phyloP scores from a whole-genome alignment of 2,329 filamentous ascomycete species.

The Cordyceps pruinosa region DNA sequence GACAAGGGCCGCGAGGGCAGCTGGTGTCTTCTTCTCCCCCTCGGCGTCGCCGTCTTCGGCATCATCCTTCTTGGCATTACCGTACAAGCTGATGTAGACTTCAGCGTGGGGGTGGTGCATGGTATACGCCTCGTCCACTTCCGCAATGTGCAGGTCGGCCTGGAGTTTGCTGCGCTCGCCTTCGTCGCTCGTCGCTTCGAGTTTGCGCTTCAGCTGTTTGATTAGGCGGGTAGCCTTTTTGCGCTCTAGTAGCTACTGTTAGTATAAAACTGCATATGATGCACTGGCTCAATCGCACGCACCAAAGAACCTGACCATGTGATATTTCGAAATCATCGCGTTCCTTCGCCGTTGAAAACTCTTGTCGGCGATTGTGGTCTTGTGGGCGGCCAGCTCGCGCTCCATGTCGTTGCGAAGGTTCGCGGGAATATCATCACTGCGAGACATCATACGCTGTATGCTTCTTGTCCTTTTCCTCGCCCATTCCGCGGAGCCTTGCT shows the following conservation, averaged over 20 bases:
- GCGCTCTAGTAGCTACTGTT: constrained; percentile 46
- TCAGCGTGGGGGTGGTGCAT: constrained; percentile 65
- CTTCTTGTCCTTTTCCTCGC: constrained; percentile 67
- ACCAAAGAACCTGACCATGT: constrained; percentile 83
- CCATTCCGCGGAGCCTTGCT: constrained; percentile 46
- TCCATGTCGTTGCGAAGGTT: constrained; percentile 63
- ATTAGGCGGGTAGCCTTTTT: constrained; percentile 63
- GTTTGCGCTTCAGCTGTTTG: constrained; percentile 56
- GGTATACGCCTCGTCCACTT: constrained; percentile 72
- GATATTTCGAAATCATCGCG: constrained; percentile 70
- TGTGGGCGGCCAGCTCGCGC: constrained; percentile 61
- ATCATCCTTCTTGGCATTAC: constrained; percentile 26
- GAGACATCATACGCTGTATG: constrained; percentile 58
- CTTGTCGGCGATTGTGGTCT: constrained; percentile 54
- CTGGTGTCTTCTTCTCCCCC: constrained; percentile 29
- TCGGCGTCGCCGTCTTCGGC: constrained; percentile 35
- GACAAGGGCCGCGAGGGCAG: constrained; percentile 37
- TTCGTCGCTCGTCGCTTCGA: constrained; percentile 43
- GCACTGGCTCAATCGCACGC: constrained; percentile 21
- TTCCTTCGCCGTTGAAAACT: constrained; percentile 54
- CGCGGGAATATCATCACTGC: constrained; percentile 57
- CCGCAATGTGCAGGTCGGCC: constrained; percentile 55
- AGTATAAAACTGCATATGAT: not conserved
- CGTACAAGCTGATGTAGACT: constrained; percentile 60
- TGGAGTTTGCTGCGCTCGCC: constrained; percentile 47